Evolutionary conservation across 164 flowering plant species (phyloP).

Genomic region (Vitis rotundifolia): DNA sequence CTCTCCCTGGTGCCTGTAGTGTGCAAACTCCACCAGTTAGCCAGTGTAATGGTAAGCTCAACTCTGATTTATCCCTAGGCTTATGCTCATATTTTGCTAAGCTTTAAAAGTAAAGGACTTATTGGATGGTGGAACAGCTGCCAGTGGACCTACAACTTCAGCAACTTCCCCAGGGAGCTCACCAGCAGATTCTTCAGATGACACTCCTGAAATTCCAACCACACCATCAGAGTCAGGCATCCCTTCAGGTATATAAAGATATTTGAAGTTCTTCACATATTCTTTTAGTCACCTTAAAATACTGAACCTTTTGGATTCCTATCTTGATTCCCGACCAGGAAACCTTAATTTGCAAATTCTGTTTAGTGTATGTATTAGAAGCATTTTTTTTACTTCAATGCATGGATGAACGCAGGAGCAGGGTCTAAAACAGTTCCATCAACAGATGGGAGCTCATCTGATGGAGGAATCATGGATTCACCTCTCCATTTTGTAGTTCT

Average conservation of each 20-base stretch:
- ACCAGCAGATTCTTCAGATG: background rate
- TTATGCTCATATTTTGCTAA: background rate
- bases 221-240: constrained; percentile 16
- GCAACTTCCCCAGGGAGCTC: too few species aligned
- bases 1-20: constrained; percentile 50
- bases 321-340: too few species aligned
- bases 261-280: background rate
- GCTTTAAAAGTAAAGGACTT: too few species aligned
- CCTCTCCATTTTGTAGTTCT: constrained; percentile 19
- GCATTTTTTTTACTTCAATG: background rate
- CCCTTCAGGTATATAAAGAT: constrained; percentile 22
- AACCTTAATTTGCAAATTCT: too few species aligned
- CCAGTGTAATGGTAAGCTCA: constrained; percentile 36
- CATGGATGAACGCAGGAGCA: constrained; percentile 20
- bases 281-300: too few species aligned
- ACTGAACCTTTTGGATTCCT: too few species aligned
- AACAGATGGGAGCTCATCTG: constrained; percentile 19
- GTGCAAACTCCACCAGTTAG: constrained; percentile 49
- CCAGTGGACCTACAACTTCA: constrained; percentile 13
- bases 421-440: constrained; percentile 34
- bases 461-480: constrained; percentile 18
- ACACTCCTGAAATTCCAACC: constrained; percentile 19
- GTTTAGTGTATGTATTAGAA: too few species aligned
- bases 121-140: constrained; percentile 9
- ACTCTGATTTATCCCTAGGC: too few species aligned